Conservation (phyloP, 2,329 filamentous ascomycete species). For the Pseudogymnoascus sp. region DNA sequence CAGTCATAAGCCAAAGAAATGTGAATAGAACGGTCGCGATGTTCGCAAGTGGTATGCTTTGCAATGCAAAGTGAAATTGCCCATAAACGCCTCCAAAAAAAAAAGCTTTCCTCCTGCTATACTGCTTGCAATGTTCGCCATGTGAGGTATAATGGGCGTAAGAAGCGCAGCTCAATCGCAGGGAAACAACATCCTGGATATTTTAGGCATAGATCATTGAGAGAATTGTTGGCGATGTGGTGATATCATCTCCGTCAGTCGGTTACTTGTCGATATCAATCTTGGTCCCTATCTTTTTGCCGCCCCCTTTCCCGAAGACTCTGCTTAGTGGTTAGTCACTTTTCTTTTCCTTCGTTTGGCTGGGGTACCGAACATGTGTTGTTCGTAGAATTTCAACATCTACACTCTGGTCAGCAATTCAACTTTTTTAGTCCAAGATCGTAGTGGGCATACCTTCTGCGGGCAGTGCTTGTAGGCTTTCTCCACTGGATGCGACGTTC, state of each 20-base stretch:
- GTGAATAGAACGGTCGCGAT: background rate
- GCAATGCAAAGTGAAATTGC: background rate
- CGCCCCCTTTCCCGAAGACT: slow-evolving; percentile 21
- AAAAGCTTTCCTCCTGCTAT: background rate
- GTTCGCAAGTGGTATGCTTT: background rate
- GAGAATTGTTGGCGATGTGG: background rate
- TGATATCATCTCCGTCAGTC: background rate
- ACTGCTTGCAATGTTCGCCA: background rate
- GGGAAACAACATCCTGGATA: background rate
- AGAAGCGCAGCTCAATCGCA: background rate
- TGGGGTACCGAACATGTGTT: slow-evolving; percentile 32
- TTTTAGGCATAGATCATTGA: too few relatives aligned
- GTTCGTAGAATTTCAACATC: slow-evolving; percentile 43
- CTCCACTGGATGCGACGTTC: slow-evolving; percentile 62
- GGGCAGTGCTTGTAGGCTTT: slow-evolving; percentile 68
- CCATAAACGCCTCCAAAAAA: background rate
- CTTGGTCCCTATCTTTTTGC: background rate
- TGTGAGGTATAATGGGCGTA: background rate
- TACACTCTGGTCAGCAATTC: slow-evolving; percentile 15
- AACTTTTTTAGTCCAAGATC: background rate
- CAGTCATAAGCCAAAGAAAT: background rate
- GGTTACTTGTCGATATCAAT: background rate
- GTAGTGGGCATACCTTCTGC: slow-evolving; percentile 52
- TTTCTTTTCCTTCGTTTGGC: slow-evolving; percentile 9
- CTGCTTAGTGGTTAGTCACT: slow-evolving; percentile 16